These are phyloP conservation scores for Clavariopsis aquatica DNA, from an alignment of 495 filamentous ascomycete genomes.

Conservation along the genomic window DNA sequence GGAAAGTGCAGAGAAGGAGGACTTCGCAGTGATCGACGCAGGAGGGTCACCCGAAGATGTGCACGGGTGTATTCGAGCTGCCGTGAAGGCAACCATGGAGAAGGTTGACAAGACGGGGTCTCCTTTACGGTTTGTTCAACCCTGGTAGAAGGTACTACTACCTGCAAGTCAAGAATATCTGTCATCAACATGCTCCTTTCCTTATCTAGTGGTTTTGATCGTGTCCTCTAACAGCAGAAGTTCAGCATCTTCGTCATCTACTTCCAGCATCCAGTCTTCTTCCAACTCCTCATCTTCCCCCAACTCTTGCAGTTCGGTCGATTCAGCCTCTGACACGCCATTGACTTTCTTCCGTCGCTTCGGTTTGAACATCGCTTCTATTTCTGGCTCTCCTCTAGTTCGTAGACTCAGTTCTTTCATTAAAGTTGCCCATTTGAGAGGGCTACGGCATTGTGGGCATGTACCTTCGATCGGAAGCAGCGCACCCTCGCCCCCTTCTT, in stretches of 20 bases:
- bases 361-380: constrained; percentile 62
- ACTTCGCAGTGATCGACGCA: constrained; percentile 53
- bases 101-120: constrained; percentile 44
- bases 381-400: constrained; percentile 63
- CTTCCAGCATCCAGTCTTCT: constrained; percentile 26
- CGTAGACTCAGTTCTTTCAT: constrained; percentile 80
- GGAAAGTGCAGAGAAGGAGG: constrained; percentile 38
- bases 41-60: constrained; percentile 45
- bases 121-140: constrained; percentile 49
- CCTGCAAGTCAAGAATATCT: background rate
- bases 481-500: constrained; percentile 45
- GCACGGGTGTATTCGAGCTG: constrained; percentile 19
- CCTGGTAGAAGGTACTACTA: constrained; percentile 44
- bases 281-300: constrained; percentile 37
- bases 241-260: constrained; percentile 24
- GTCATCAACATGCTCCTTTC: background rate
- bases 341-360: constrained; percentile 48
- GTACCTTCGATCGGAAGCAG: constrained; percentile 68
- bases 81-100: constrained; percentile 40
- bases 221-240: background rate
- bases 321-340: constrained; percentile 11
- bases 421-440: constrained; percentile 71
- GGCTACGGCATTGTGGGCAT: constrained; percentile 69
- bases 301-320: constrained; percentile 12
- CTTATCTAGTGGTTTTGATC: background rate